Base-by-base conservation (phyloP, 1,139 yeast species). In the Lodderomyces pseudojiufengensis region DNA sequence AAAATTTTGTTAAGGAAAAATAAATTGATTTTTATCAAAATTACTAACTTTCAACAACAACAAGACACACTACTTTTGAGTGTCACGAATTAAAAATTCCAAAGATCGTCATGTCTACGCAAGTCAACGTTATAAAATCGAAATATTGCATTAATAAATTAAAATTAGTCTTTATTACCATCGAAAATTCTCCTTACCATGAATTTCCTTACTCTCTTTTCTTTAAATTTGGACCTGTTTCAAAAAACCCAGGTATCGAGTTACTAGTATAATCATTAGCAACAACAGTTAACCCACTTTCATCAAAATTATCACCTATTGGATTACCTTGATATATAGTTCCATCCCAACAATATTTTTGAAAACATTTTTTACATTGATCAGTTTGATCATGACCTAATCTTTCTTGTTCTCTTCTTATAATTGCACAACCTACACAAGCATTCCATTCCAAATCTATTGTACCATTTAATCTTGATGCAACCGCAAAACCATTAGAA, bases 321-420 rank as follows among this genome's bases (percentile, higher is more conserved):
- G 38, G 24, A 13, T 18, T 24, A 27, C 92, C 94, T 50, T 18
- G 14, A 30, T 39, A 33, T 1, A 35, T 30, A 10, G 32, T 45
- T 3, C 73, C 73, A 38, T 63, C 61, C 73, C 74, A 69, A 42
- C 74, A 69, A 51, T 68, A 69, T 25, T 48, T 51, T 16, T 50
- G 42, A 48, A 69, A 68, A 40, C 73, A 67, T 34, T 52, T 41
- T 44, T 62, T 50, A 39, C 73, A 69, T 41, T 66, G 69, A 14
- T 59, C 65, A 1, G 61, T 41, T 38, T 65, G 73, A 25, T 55
- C 63, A 10, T 59, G 47, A 7, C 65, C 46, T 9, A 24, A 25
- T 42, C 71, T 54, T 44, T 68, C 73, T 47, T 67, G 70, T 41
- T 63, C 69, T 48, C 74, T 55, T 40, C 68, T 57, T 26, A 68